Conservation (phyloP, 208 protist genomes). For the Leishmania tropica region DNA sequence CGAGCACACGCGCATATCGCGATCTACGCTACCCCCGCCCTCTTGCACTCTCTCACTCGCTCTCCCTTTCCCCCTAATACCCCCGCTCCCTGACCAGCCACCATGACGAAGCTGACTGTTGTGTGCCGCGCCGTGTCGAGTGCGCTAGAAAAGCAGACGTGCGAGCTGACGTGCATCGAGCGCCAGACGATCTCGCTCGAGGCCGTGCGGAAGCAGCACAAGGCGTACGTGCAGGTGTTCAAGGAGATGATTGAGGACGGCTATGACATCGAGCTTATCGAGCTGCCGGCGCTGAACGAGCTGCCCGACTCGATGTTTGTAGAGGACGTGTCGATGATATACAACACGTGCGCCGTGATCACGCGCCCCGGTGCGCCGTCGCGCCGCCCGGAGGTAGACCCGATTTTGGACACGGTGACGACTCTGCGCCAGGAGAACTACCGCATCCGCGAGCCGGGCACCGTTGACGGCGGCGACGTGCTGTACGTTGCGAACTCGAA, state of each 20-base stretch:
- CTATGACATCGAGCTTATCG: conserved; percentile 49
- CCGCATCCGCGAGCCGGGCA: conserved; percentile 46
- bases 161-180: conserved; percentile 59
- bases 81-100: neutral
- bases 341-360: conserved; percentile 44
- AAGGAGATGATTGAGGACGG: conserved; percentile 40
- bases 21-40: neutral
- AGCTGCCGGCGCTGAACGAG: conserved; percentile 44
- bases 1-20: too few species aligned
- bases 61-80: neutral
- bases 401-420: conserved; percentile 38
- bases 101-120: conserved; percentile 50
- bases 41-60: neutral
- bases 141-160: conserved; percentile 39
- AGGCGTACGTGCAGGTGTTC: conserved; percentile 52
- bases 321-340: conserved; percentile 56
- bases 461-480: conserved; percentile 53
- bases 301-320: conserved; percentile 60
- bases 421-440: conserved; percentile 36
- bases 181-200: conserved; percentile 43
- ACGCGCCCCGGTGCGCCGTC: conserved; percentile 48
- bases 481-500: conserved; percentile 42
- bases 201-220: conserved; percentile 37
- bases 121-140: conserved; percentile 42
- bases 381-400: conserved; percentile 45